Evolutionary conservation across 441 rosid genomes (phyloP), one percentile per base, ranked within the genome.

Genomic region (Lepidium campestre): DNA sequence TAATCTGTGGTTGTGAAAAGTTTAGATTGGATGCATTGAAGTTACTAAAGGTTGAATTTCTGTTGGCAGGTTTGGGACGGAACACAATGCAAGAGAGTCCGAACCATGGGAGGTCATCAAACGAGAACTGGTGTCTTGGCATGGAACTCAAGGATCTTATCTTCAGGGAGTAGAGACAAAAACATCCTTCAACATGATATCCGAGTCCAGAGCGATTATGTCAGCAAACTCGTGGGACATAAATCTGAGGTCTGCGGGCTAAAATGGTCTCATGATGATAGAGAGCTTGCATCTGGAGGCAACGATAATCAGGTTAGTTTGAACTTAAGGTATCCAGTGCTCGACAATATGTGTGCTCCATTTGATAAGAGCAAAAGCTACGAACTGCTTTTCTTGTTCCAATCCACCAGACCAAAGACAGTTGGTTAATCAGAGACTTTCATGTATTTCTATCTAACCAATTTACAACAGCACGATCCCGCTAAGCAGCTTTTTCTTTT

Each of bases 211-310:
- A 82, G 67, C 8, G 97, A 94, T 58, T 84, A 36, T 39, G 68
- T 90, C 18, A 79, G 90, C 86, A 94, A 88, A 77, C 86, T 89
- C 66, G 83, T 83, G 55, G 99, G 99, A 23, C 98, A 91, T 73
- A 94, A 88, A 76, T 94, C 99, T 25, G 99, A 93, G 84, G 97
- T 94, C 14, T 94, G 99, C 45, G 98, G 99, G 23, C 67, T 94
- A 71, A 94, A 91, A 81, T 94, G 99, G 99, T 94, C 98, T 39
- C 90, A 86, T 35, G 99, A 94, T 61, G 99, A 90, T 75, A 78
- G 98, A 67, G 98, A 94, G 75, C 99, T 94, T 23, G 99, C 99
- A 7, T 94, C 99, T 2, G 98, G 99, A 73, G 98, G 98, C 75
- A 94, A 94, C 44, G 99, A 94, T 67, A 94, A 94, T 78, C 98